Evolutionary conservation across 108 stramenopile species (phyloP).

Genomic region (Nitzschia sp.): DNA sequence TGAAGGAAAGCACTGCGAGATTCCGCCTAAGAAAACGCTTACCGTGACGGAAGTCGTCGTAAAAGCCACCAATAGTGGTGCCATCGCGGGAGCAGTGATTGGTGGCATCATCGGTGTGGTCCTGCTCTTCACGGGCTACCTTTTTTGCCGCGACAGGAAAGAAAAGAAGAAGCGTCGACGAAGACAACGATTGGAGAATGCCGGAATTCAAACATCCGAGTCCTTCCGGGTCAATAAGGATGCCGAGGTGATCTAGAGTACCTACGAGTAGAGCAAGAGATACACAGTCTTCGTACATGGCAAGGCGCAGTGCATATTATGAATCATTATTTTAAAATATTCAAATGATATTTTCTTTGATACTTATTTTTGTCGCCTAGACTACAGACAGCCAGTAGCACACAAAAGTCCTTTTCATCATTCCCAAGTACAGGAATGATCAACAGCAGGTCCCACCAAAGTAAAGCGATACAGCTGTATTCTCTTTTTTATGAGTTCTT

Average conservation of each 20-base stretch:
- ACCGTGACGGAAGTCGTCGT: background rate
- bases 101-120: background rate
- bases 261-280: too few species aligned
- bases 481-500: too few species aligned
- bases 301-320: too few species aligned
- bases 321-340: too few species aligned
- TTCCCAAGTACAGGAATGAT: too few species aligned
- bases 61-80: background rate
- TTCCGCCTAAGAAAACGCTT: background rate
- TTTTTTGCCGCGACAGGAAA: constrained; percentile 1
- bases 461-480: too few species aligned
- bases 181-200: constrained; percentile 9
- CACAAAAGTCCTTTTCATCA: too few species aligned
- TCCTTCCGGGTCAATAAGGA: background rate
- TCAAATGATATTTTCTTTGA: too few species aligned
- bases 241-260: constrained; percentile 1
- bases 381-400: too few species aligned
- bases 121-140: background rate
- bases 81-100: background rate
- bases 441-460: too few species aligned
- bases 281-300: too few species aligned
- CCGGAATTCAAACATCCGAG: constrained; percentile 8
- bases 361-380: too few species aligned
- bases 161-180: constrained; percentile 13
- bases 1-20: constrained; percentile 29